Percentiles rank a stretch among this genome's conserved stretches.
phyloP scores from a whole-genome alignment of 257 asterid genomes.

The Scutellaria barbata region DNA sequence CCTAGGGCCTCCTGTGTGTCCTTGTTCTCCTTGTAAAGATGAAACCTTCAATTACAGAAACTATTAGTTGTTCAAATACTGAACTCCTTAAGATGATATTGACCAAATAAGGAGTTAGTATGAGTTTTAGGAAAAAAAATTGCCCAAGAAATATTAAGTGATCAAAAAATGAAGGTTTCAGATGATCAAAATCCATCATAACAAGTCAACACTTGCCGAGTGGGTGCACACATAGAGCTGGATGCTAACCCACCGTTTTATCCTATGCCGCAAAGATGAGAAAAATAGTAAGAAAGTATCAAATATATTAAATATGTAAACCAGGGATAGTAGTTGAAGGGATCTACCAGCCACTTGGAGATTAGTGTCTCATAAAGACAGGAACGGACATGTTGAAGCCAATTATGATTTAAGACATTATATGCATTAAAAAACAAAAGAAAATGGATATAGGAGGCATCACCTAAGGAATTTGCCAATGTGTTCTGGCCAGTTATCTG shows the following conservation, averaged over 20 bases:
- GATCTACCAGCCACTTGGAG: not conserved
- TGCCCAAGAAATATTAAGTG: constrained; percentile 4
- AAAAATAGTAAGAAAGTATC: not conserved
- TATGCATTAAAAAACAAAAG: constrained; percentile 9
- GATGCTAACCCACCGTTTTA: constrained; percentile 13
- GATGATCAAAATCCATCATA: constrained; percentile 8
- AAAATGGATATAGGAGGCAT: constrained; percentile 36
- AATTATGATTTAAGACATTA: not conserved
- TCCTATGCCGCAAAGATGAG: not conserved
- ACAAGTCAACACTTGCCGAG: not conserved
- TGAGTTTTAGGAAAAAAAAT: constrained; percentile 4
- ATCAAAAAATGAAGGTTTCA: not conserved
- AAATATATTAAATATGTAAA: not conserved
- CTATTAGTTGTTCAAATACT: constrained; percentile 32
- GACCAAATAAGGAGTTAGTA: constrained; percentile 20
- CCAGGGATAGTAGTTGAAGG: too few species aligned
- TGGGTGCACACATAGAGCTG: not conserved
- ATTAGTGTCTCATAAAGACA: constrained; percentile 3
- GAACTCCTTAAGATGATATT: constrained; percentile 26
- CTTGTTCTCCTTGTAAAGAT: constrained; percentile 97
- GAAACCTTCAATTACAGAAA: constrained; percentile 58
- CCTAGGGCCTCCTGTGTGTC: constrained; percentile 96
- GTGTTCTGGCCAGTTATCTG: constrained; percentile 83
- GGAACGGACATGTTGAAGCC: not conserved
- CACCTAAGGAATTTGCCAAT: constrained; percentile 93